A percentile compares a stretch with the other conserved stretches of the same genome.
phyloP scores from a whole-genome alignment of 441 rosid genomes.

The Biscutella laevigata region DNA sequence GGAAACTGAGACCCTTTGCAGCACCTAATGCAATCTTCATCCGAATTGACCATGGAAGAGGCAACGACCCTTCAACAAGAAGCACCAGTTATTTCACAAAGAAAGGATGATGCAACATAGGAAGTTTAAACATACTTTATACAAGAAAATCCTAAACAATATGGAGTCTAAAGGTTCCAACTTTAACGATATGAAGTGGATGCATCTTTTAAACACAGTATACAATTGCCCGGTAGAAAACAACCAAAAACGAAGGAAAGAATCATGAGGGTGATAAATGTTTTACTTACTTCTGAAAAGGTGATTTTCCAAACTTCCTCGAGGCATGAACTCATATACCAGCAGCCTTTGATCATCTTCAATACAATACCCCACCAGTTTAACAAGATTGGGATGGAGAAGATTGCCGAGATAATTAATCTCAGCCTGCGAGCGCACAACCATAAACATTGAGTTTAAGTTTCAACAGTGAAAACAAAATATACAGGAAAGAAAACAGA shows the following conservation, averaged over 20 bases:
- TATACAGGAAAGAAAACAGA: background rate
- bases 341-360: slow-evolving; percentile 95
- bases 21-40: slow-evolving; percentile 61
- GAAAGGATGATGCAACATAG: background rate
- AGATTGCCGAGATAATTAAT: slow-evolving; percentile 86
- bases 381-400: slow-evolving; percentile 83
- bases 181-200: background rate
- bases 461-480: background rate
- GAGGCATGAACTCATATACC: slow-evolving; percentile 93
- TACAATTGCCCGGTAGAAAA: background rate
- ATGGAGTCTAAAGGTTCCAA: background rate
- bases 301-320: slow-evolving; percentile 96
- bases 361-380: slow-evolving; percentile 86
- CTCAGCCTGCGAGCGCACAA: slow-evolving; percentile 68
- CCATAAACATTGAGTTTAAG: slow-evolving; percentile 5
- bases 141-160: background rate
- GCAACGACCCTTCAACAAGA: slow-evolving; percentile 52
- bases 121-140: slow-evolving; percentile 1
- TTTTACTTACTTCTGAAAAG: slow-evolving; percentile 74
- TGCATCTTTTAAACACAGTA: background rate
- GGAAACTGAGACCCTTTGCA: slow-evolving; percentile 63
- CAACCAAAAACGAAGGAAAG: background rate
- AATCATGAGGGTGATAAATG: background rate
- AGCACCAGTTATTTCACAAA: background rate
- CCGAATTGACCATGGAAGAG: slow-evolving; percentile 65